A percentile compares a stretch with the other conserved stretches of the same genome.
Evolutionary conservation across 2,329 filamentous ascomycete species (phyloP).

Genomic region (Purpureocillium takamizusanense): DNA sequence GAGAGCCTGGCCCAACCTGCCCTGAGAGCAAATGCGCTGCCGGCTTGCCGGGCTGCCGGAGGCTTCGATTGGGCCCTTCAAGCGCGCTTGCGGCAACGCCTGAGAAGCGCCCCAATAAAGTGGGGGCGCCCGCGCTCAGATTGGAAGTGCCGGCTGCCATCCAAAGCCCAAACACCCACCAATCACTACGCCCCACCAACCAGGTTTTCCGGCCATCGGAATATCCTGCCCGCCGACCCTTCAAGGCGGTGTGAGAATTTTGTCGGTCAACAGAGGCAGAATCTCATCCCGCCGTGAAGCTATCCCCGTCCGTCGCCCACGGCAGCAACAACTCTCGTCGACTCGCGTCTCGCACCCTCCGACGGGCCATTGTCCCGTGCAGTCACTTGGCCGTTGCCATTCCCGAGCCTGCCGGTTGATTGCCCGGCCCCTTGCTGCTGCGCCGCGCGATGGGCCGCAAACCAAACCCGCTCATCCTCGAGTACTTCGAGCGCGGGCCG

Average conservation of each 20-base stretch:
- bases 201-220: not conserved
- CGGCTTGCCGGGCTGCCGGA: too few relatives aligned
- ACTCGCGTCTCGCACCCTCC: not conserved
- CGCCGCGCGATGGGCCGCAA: conserved; percentile 61
- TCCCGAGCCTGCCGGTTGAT: not conserved
- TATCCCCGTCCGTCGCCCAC: conserved; percentile 7
- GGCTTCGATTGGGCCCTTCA: too few relatives aligned
- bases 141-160: too few relatives aligned
- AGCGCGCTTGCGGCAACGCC: too few relatives aligned
- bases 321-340: conserved; percentile 2
- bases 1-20: too few relatives aligned
- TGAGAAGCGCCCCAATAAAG: too few relatives aligned
- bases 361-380: not conserved
- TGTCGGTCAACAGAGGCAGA: conserved; percentile 25
- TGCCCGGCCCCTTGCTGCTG: not conserved
- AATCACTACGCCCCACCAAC: not conserved
- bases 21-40: too few relatives aligned
- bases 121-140: too few relatives aligned
- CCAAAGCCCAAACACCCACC: too few relatives aligned
- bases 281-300: conserved; percentile 13
- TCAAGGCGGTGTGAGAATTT: conserved; percentile 24
- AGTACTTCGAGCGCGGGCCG: conserved; percentile 79
- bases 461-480: conserved; percentile 75
- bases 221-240: not conserved
- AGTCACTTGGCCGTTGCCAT: not conserved